Conservation (phyloP, 2,329 filamentous ascomycete genomes). For the Colletotrichum lindemuthianum region DNA sequence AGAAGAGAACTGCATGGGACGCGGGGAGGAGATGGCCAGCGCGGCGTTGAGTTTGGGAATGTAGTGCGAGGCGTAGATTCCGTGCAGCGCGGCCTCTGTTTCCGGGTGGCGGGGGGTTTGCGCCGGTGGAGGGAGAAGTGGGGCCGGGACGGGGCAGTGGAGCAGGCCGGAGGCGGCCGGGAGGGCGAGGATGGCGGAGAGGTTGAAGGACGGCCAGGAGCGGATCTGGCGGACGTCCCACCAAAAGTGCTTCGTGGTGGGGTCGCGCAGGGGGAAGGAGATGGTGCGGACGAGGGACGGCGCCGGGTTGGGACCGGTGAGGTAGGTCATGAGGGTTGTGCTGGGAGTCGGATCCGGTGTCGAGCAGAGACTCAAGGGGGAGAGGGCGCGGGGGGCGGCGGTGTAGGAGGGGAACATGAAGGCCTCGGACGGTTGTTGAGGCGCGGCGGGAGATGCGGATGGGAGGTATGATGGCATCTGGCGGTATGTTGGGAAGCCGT, state of each 20-base stretch:
- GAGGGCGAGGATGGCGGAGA: slow-evolving; percentile 75
- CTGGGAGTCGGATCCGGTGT: slow-evolving; percentile 60
- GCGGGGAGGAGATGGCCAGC: slow-evolving; percentile 77
- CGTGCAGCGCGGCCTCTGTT: slow-evolving; percentile 79
- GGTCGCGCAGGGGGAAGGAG: slow-evolving; percentile 73
- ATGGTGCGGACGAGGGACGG: slow-evolving; percentile 84
- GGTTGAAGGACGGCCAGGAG: slow-evolving; percentile 83
- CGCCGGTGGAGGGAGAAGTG: slow-evolving; percentile 68
- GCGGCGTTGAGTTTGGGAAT: slow-evolving; percentile 89
- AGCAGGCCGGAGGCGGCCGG: slow-evolving; percentile 79
- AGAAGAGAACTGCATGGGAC: slow-evolving; percentile 65
- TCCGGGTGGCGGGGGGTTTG: slow-evolving; percentile 75
- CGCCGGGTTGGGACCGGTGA: slow-evolving; percentile 82
- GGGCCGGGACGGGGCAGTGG: slow-evolving; percentile 71
- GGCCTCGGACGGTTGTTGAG: slow-evolving; percentile 48
- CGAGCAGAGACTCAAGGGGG: slow-evolving; percentile 51
- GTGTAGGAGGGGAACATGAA: slow-evolving; percentile 59
- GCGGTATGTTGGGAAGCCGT: slow-evolving; percentile 86
- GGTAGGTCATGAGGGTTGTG: slow-evolving; percentile 80
- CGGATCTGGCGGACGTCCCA: slow-evolving; percentile 93
- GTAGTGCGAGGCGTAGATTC: slow-evolving; percentile 81
- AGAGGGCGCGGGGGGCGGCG: slow-evolving; percentile 54
- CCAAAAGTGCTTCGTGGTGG: slow-evolving; percentile 86
- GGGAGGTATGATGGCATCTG: slow-evolving; percentile 71
- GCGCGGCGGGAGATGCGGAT: slow-evolving; percentile 41